Conservation (phyloP, 2,329 filamentous ascomycete species). For the Cladosporium sp. region DNA sequence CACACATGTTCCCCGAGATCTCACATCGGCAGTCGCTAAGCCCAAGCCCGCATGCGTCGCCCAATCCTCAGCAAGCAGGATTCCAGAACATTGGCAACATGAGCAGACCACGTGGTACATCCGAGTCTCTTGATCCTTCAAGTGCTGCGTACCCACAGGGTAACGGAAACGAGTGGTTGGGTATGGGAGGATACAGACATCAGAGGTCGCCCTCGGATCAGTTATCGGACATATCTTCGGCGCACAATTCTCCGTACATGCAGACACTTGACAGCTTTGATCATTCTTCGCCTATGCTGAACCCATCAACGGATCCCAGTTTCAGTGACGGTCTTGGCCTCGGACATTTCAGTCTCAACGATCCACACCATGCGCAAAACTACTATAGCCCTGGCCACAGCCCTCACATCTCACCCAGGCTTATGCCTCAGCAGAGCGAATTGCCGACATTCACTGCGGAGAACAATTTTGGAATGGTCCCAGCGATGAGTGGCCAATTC, state of each 20-base stretch:
- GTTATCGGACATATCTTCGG: constrained; percentile 85
- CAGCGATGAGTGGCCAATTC: constrained; percentile 51
- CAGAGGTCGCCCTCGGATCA: constrained; percentile 80
- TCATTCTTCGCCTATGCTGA: constrained; percentile 77
- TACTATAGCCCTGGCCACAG: constrained; percentile 64
- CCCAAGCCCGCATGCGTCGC: constrained; percentile 55
- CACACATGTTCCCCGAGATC: constrained; percentile 55
- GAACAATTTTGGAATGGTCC: constrained; percentile 49
- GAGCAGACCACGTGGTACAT: constrained; percentile 58
- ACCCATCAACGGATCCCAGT: constrained; percentile 69
- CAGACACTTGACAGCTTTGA: constrained; percentile 79
- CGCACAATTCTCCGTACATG: constrained; percentile 79
- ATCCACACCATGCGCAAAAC: constrained; percentile 50
- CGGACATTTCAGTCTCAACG: constrained; percentile 76
- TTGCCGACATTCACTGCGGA: constrained; percentile 50
- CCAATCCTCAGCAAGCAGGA: constrained; percentile 51
- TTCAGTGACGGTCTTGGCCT: constrained; percentile 79
- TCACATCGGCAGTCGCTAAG: constrained; percentile 47
- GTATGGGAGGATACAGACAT: constrained; percentile 70
- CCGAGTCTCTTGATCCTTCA: constrained; percentile 59
- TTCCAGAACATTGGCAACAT: constrained; percentile 48
- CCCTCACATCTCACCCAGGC: constrained; percentile 67
- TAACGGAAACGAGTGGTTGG: constrained; percentile 58
- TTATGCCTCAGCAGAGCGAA: constrained; percentile 63
- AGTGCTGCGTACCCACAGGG: constrained; percentile 59